Evolutionary conservation across 108 stramenopile species (phyloP).

Genomic region (Tribonema minus): DNA sequence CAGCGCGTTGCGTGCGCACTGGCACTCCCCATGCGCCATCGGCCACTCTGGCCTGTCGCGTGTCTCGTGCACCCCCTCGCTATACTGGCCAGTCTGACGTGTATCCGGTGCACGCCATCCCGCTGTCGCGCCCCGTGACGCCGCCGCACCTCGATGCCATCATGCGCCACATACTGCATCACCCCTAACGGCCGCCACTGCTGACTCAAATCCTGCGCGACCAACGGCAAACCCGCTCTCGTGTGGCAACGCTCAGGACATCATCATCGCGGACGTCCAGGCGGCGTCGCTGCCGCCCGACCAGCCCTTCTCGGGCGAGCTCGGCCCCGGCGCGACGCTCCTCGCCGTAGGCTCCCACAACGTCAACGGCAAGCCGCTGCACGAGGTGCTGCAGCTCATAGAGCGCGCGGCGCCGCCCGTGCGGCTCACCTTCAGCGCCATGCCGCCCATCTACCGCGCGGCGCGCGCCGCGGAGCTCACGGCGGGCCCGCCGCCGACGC

Average conservation of each 20-base stretch:
- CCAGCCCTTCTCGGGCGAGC: no score
- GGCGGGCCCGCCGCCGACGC: neutral
- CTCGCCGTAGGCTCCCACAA: neutral
- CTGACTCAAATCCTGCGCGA: neutral
- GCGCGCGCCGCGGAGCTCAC: neutral
- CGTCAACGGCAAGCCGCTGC: neutral
- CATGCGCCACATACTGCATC: no score
- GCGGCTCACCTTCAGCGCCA: neutral
- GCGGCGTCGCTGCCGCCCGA: neutral
- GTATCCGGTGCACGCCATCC: no score
- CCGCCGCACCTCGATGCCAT: no score
- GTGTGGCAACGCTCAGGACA: neutral
- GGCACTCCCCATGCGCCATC: no score
- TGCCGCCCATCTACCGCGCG: neutral
- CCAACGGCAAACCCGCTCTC: neutral
- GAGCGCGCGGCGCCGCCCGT: neutral
- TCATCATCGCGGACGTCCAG: neutral
- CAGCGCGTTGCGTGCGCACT: no score
- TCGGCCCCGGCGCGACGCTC: neutral
- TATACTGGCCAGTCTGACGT: no score
- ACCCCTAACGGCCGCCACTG: no score
- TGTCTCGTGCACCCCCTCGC: no score
- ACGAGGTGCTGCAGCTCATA: neutral
- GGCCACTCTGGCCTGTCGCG: no score
- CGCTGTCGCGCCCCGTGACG: no score